Evolutionary conservation across 495 filamentous ascomycete genomes (phyloP), one percentile per base, ranked within the genome.

Genomic region (Oidiodendron maius): DNA sequence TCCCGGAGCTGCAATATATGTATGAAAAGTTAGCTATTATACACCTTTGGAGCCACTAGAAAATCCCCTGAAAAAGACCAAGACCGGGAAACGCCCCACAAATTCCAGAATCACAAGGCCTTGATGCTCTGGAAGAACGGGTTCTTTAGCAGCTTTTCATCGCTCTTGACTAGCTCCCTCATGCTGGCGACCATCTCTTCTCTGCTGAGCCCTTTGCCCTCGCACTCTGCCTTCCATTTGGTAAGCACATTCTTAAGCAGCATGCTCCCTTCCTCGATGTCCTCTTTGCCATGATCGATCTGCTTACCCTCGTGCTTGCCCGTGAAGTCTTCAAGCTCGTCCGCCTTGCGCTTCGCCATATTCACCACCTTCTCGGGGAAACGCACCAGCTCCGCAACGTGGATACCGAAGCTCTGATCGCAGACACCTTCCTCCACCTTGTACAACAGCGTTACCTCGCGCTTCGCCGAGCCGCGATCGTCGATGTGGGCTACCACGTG

Each of bases 281-380:
- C 87, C 58, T 89, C 77, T 56, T 87, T 89, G 42, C 76, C 82
- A 59, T 89, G 84, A 32, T 59, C 47, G 25, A 60, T 37, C 5
- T 45, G 45, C 24, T 53, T 63, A 46, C 78, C 69, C 30, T 81
- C 84, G 59, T 82, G 77, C 58, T 87, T 82, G 44, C 82, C 81
- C 0, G 87, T 86, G 58, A 98, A 98, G 63, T 98, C 93, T 65
- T 99, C 93, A 15, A 99, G 74, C 72, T 99, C 93, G 63, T 96
- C 93, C 1, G 93, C 93, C 68, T 97, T 97, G 51, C 93, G 80
- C 69, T 94, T 95, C 21, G 93, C 93, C 93, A 97, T 99, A 57
- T 89, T 89, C 45, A 99, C 86, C 4, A 99, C 93, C 67, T 97
- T 99, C 44, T 86, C 81, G 2, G 93, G 93, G 72, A 99, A 99